A percentile compares a stretch with the other conserved stretches of the same genome.
phyloP scores from a whole-genome alignment of 148 eudicot species.

The Rhododendron ferrugineum region DNA sequence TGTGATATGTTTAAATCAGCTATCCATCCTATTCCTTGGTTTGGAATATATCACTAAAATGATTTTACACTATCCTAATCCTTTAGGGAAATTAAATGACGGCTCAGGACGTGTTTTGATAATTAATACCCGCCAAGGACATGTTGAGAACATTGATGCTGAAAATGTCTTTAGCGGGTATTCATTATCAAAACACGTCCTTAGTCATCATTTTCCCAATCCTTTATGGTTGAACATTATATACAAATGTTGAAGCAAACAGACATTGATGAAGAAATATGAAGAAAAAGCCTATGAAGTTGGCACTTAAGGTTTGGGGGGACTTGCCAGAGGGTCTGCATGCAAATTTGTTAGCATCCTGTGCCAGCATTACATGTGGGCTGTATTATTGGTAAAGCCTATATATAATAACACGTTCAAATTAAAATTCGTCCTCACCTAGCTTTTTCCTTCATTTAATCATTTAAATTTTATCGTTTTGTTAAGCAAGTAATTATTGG shows the following conservation, averaged over 20 bases:
- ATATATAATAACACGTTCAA: not conserved
- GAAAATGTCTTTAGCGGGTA: no score
- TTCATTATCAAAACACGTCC: no score
- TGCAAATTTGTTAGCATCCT: not conserved
- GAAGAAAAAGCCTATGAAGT: not conserved
- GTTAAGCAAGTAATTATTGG: not conserved
- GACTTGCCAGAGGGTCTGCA: not conserved
- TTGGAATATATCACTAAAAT: not conserved
- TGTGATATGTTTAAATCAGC: not conserved
- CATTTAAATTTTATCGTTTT: not conserved
- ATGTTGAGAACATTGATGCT: no score
- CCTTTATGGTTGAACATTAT: not conserved
- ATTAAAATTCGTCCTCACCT: not conserved
- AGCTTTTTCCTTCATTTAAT: not conserved
- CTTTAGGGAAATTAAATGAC: not conserved
- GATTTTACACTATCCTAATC: not conserved
- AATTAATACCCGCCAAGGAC: no score
- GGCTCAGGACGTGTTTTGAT: no score
- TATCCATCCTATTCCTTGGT: not conserved
- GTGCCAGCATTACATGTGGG: not conserved
- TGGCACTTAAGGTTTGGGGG: not conserved
- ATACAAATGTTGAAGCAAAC: not conserved
- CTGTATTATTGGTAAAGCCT: not conserved
- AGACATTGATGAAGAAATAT: not conserved
- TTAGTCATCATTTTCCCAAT: not conserved